Evolutionary conservation across 164 flowering plant genomes (phyloP), one percentile per base, ranked within the genome.

Genomic region (Cinnamomum micranthum): DNA sequence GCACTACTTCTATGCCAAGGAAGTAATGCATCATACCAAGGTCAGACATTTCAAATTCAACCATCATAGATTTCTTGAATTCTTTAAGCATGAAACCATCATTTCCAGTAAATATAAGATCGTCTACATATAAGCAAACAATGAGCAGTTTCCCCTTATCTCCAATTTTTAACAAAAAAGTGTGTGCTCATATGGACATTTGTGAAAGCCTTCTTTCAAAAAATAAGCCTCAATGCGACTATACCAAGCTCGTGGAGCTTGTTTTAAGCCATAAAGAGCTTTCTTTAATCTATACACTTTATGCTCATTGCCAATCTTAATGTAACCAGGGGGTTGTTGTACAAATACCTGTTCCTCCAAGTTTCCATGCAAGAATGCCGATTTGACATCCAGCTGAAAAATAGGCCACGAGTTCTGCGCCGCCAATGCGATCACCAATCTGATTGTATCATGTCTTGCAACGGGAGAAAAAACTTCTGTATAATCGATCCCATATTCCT

Each of bases 311-410:
- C 71, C 75, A 2, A 24, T 6, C 3, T 74, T 70, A 20, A 74
- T 28, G 65, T 70, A 71, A 28, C 77, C 59, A 51, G 1, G 65
- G 52, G 77, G 81, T 70, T 74, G 77, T 15, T 71, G 69, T 47
- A 79, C 41, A 69, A 50, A 71, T 72, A 28, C 31, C 31, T 28
- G 23, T 69, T 75, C 73, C 12, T 79, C 28, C 68, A 79, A 62
- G 27, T 79, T 50, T 41, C 81, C 81, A 79, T 75, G 77, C 15
- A 70, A 70, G 33, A 76, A 76, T 24, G 74, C 50, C 47, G 70
- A 70, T 50, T 76, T 76, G 7, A 76, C 60, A 64, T 76, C 70
- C 28, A 63, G 20, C 28, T 76, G 78, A 24, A 22, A 76, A 27
- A 76, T 73, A 24, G 69, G 72, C 64, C 65, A 52, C 14, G 70